These are phyloP conservation scores for Clathrospora elynae DNA, from an alignment of 2,329 filamentous ascomycete genomes.

Conservation along the genomic window DNA sequence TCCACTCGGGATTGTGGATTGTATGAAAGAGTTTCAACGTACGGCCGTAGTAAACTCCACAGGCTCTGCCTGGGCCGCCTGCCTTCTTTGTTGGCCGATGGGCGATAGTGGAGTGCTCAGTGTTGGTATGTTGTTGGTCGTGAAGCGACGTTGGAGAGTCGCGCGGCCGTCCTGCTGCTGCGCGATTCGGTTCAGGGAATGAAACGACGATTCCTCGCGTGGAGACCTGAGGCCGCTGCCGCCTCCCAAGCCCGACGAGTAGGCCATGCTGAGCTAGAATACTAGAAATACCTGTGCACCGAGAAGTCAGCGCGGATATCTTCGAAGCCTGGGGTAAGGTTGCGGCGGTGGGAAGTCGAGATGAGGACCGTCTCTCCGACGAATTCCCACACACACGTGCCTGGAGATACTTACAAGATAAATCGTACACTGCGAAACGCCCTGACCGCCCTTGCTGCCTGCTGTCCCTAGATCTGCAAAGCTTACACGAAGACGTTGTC, in stretches of 20 bases:
- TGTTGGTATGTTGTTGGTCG: slow-evolving; percentile 81
- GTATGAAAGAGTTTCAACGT: slow-evolving; percentile 37
- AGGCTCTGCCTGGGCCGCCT: slow-evolving; percentile 60
- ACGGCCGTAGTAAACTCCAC: slow-evolving; percentile 60
- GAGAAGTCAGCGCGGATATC: slow-evolving; percentile 35
- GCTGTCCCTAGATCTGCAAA: slow-evolving; percentile 24
- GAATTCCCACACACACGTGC: not conserved
- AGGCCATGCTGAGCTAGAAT: slow-evolving; percentile 60
- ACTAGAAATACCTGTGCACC: slow-evolving; percentile 46
- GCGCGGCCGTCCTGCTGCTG: slow-evolving; percentile 70
- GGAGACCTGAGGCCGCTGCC: slow-evolving; percentile 79
- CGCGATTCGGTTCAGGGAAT: slow-evolving; percentile 67
- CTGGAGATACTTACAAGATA: slow-evolving; percentile 30
- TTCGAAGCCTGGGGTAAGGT: slow-evolving; percentile 34
- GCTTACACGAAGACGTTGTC: slow-evolving; percentile 16
- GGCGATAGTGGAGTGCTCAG: slow-evolving; percentile 71
- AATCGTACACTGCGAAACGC: slow-evolving; percentile 37
- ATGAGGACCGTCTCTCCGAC: slow-evolving; percentile 15
- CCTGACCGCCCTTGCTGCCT: slow-evolving; percentile 26
- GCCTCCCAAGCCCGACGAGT: slow-evolving; percentile 65
- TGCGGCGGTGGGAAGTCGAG: slow-evolving; percentile 42
- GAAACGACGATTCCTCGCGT: slow-evolving; percentile 75
- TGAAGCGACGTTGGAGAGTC: slow-evolving; percentile 87
- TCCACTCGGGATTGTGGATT: slow-evolving; percentile 6
- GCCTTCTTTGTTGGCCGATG: slow-evolving; percentile 60